These are phyloP conservation scores for Paramarasmius palmivorus DNA, from an alignment of 1,284 basidiomycete species.

Conservation along the genomic window DNA sequence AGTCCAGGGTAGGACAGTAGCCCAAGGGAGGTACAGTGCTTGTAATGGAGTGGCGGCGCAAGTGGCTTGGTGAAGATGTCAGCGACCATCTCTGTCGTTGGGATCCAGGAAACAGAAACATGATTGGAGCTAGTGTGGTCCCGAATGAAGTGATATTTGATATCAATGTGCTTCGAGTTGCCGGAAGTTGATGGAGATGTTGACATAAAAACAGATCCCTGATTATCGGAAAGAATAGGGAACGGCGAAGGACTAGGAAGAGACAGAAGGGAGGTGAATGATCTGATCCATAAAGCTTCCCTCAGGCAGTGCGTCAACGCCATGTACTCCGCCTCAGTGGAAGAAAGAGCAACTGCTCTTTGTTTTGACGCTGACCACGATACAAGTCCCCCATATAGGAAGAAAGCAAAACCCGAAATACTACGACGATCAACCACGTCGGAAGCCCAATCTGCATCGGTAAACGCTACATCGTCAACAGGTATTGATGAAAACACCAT, in stretches of 20 bases:
- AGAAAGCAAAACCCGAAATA: conserved; percentile 19
- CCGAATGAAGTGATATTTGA: conserved; percentile 15
- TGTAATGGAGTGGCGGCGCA: neutral
- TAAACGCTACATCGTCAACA: neutral
- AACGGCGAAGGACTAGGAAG: conserved; percentile 10
- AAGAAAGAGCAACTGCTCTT: conserved; percentile 14
- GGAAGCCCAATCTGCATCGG: conserved; percentile 20
- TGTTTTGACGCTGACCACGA: conserved; percentile 20
- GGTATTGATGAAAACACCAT: neutral
- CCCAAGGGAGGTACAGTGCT: neutral
- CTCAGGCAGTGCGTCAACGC: neutral
- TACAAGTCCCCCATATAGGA: conserved; percentile 8
- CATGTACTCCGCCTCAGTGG: conserved; percentile 11
- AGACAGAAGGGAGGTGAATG: conserved; percentile 2
- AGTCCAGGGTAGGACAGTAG: no score
- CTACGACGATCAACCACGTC: conserved; percentile 9
- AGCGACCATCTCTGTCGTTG: conserved; percentile 17
- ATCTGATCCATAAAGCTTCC: conserved; percentile 12
- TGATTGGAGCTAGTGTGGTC: conserved; percentile 11
- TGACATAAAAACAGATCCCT: conserved; percentile 9
- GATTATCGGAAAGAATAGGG: conserved; percentile 16
- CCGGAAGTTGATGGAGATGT: conserved; percentile 6
- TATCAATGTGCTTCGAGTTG: conserved; percentile 16
- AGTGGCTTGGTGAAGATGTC: conserved; percentile 6
- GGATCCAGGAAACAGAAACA: conserved; percentile 16